Conservation (phyloP, 345 rosid genomes). For the Nephelium lappaceum region DNA sequence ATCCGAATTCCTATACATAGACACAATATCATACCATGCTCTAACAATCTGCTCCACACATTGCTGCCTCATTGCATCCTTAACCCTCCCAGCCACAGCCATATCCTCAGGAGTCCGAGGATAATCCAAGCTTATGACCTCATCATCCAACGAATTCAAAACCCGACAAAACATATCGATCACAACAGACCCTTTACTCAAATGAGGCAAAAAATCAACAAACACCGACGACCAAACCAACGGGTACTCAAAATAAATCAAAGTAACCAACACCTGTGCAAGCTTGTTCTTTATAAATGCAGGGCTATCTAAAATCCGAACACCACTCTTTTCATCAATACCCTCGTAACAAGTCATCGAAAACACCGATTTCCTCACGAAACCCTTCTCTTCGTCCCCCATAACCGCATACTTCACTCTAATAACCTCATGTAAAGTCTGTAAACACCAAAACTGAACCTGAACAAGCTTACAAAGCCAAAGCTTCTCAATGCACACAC, state of each 20-base stretch:
- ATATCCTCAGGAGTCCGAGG: constrained; percentile 67
- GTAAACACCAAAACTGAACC: constrained; percentile 97
- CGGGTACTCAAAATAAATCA: constrained; percentile 94
- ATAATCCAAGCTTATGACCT: constrained; percentile 89
- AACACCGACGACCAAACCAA: constrained; percentile 77
- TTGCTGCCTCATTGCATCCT: constrained; percentile 97
- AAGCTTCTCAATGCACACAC: constrained; percentile 74
- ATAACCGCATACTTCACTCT: constrained; percentile 55
- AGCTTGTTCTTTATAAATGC: constrained; percentile 90
- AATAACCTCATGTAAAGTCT: constrained; percentile 76
- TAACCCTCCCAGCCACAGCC: constrained; percentile 68
- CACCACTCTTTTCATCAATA: constrained; percentile 48
- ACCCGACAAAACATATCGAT: constrained; percentile 95
- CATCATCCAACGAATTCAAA: constrained; percentile 87
- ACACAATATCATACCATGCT: constrained; percentile 83
- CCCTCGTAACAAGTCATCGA: constrained; percentile 69
- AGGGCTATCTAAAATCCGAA: constrained; percentile 63
- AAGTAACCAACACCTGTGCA: constrained; percentile 83
- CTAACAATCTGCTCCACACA: constrained; percentile 86
- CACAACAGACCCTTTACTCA: constrained; percentile 65
- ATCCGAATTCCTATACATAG: constrained; percentile 63
- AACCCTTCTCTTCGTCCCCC: constrained; percentile 62
- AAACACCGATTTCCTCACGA: constrained; percentile 61
- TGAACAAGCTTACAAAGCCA: constrained; percentile 58
- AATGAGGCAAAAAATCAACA: constrained; percentile 63